Evolutionary conservation across 2,329 filamentous ascomycete genomes (phyloP).

Genomic region (Fusarium sp.): DNA sequence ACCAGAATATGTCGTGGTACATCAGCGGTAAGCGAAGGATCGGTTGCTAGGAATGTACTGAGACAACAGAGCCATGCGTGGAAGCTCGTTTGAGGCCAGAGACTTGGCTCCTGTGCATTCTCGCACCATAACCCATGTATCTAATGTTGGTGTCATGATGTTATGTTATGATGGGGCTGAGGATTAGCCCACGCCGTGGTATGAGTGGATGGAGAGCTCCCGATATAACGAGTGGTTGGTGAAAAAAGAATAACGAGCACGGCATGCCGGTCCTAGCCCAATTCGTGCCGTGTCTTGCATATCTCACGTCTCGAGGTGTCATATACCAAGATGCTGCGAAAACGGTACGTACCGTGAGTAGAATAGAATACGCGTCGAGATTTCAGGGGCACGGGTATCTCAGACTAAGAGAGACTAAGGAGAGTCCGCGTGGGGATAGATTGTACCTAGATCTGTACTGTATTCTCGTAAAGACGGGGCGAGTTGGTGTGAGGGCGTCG

Average conservation of each 20-base stretch:
- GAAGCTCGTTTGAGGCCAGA: conserved; percentile 12
- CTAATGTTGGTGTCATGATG: conserved; percentile 35
- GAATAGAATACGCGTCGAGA: not conserved
- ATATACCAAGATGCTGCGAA: conserved; percentile 26
- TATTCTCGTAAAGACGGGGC: conserved; percentile 31
- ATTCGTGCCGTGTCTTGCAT: conserved; percentile 9
- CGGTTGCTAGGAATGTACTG: not conserved
- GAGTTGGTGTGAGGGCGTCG: conserved; percentile 8
- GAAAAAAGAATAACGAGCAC: conserved; percentile 2
- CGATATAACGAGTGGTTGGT: not conserved
- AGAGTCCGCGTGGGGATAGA: conserved; percentile 22
- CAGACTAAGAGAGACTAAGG: not conserved
- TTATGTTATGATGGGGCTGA: conserved; percentile 1
- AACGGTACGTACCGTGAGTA: too few relatives aligned
- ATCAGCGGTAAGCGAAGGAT: rapidly evolving
- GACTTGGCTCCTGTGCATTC: not conserved
- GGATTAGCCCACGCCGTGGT: not conserved
- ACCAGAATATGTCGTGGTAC: conserved; percentile 23
- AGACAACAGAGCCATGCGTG: conserved; percentile 2
- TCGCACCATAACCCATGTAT: not conserved
- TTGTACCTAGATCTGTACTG: conserved; percentile 40
- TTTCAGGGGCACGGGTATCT: conserved; percentile 21
- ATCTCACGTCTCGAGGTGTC: conserved; percentile 38
- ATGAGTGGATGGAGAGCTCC: not conserved
- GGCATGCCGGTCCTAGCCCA: conserved; percentile 20